A percentile compares a stretch with the other conserved stretches of the same genome.
Conservation (phyloP, 1,139 yeast genomes). For the Saccharomyces hybrid region DNA sequence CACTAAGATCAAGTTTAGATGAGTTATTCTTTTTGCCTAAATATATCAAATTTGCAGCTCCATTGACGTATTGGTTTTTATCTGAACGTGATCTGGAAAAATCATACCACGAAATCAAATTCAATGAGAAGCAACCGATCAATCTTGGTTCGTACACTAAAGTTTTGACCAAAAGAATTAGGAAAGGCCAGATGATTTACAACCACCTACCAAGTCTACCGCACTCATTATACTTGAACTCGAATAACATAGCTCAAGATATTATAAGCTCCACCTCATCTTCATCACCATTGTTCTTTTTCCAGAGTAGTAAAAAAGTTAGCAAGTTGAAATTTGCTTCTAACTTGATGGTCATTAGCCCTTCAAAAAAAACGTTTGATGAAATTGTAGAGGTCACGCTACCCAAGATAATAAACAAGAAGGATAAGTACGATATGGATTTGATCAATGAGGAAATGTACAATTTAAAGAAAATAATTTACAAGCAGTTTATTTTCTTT, state of each 20-base stretch:
- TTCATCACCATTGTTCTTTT: conserved; percentile 19
- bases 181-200: conserved; percentile 23
- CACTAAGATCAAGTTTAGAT: conserved; percentile 34
- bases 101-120: conserved; percentile 18
- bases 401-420: conserved; percentile 17
- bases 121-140: conserved; percentile 17
- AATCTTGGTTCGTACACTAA: conserved; percentile 22
- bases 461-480: conserved; percentile 23
- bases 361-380: conserved; percentile 19
- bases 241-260: conserved; percentile 25
- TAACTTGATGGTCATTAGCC: conserved; percentile 30
- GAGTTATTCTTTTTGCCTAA: conserved; percentile 42
- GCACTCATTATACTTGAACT: conserved; percentile 18
- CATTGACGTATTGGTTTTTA: conserved; percentile 28
- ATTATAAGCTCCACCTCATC: conserved; percentile 22
- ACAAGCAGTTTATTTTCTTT: conserved; percentile 25
- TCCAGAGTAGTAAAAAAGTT: conserved; percentile 11
- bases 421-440: conserved; percentile 28
- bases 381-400: conserved; percentile 13
- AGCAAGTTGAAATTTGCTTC: conserved; percentile 25
- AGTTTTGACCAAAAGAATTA: conserved; percentile 16
- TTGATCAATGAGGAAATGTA: conserved; percentile 27
- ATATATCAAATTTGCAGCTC: conserved; percentile 30
- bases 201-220: conserved; percentile 31
- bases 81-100: conserved; percentile 17